These are phyloP conservation scores for Bryum argenteum DNA, from an alignment of 225 moss, liverwort and hornwort genomes.

Conservation along the genomic window DNA sequence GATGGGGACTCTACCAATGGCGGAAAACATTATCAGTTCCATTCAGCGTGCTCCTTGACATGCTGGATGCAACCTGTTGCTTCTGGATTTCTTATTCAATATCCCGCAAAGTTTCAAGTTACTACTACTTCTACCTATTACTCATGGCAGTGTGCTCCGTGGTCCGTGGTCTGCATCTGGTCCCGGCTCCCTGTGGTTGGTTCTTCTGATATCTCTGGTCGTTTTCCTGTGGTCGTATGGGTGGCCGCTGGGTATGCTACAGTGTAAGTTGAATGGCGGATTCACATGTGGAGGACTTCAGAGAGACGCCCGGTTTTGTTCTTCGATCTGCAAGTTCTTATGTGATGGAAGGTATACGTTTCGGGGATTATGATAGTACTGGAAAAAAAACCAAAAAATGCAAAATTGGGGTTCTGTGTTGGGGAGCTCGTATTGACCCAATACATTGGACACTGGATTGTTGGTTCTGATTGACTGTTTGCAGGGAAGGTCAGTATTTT, in stretches of 20 bases:
- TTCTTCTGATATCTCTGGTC: conserved; percentile 54
- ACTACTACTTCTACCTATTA: conserved; percentile 32
- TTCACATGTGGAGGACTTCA: conserved; percentile 33
- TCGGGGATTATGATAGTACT: conserved; percentile 42
- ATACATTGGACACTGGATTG: conserved; percentile 56
- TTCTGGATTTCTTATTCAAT: conserved; percentile 68
- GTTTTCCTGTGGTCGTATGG: conserved; percentile 52
- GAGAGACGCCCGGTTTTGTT: conserved; percentile 54
- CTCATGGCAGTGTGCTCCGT: conserved; percentile 42
- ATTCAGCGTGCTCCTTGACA: conserved; percentile 45
- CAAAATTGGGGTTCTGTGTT: conserved; percentile 43
- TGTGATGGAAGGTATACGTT: conserved; percentile 56
- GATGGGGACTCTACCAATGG: conserved; percentile 43
- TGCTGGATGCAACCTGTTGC: conserved; percentile 62
- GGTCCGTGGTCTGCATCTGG: conserved; percentile 57
- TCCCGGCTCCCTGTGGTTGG: conserved; percentile 53
- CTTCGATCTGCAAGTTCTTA: conserved; percentile 37
- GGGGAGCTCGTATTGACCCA: conserved; percentile 46
- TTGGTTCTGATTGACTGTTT: conserved; percentile 67
- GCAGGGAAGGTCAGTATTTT: conserved; percentile 63
- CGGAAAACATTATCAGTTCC: conserved; percentile 53
- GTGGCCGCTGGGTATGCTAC: conserved; percentile 44
- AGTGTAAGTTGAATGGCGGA: conserved; percentile 59
- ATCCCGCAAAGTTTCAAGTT: conserved; percentile 69
- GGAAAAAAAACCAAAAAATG: conserved; percentile 23